Evolutionary conservation across 2,329 filamentous ascomycete species (phyloP).

Genomic region (Proliferodiscus dingleyae): DNA sequence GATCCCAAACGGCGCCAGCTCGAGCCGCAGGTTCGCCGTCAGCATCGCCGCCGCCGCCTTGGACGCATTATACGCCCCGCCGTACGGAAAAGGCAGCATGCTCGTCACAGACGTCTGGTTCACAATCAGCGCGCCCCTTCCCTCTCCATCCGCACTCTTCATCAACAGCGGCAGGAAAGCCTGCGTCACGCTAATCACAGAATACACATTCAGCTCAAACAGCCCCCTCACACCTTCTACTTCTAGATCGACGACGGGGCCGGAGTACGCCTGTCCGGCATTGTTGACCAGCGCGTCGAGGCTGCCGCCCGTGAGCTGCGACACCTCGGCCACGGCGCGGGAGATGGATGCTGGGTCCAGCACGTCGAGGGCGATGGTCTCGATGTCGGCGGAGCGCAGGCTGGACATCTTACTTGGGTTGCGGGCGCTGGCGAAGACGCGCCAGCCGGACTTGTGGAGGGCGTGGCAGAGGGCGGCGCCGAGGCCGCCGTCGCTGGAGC

Average conservation of each 20-base stretch:
- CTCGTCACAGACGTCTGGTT: conserved; percentile 30
- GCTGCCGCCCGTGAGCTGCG: neutral
- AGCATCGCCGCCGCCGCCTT: conserved; percentile 19
- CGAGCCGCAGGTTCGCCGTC: conserved; percentile 17
- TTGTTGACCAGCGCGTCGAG: conserved; percentile 9
- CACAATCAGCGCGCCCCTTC: conserved; percentile 35
- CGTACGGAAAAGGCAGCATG: neutral
- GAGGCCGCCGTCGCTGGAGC: conserved; percentile 37
- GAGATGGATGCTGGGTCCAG: conserved; percentile 32
- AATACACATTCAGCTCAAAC: conserved; percentile 29
- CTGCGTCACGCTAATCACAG: conserved; percentile 25
- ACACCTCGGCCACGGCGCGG: conserved; percentile 29
- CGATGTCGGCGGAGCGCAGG: conserved; percentile 25
- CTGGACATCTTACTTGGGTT: conserved; percentile 32
- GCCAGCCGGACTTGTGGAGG: conserved; percentile 33
- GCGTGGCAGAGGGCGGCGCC: conserved; percentile 37
- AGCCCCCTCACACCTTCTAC: conserved; percentile 23
- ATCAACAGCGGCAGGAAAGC: conserved; percentile 19
- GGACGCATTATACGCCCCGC: conserved; percentile 17
- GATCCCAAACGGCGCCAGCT: conserved; percentile 19
- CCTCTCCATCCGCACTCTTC: no score
- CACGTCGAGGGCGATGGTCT: conserved; percentile 37
- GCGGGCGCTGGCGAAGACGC: conserved; percentile 39
- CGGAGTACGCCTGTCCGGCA: conserved; percentile 15
- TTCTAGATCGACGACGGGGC: conserved; percentile 29